Evolutionary conservation across 805 yeast species (phyloP), one percentile per base, ranked within the genome.

Genomic region (Wilhelminamyces savonicus): DNA sequence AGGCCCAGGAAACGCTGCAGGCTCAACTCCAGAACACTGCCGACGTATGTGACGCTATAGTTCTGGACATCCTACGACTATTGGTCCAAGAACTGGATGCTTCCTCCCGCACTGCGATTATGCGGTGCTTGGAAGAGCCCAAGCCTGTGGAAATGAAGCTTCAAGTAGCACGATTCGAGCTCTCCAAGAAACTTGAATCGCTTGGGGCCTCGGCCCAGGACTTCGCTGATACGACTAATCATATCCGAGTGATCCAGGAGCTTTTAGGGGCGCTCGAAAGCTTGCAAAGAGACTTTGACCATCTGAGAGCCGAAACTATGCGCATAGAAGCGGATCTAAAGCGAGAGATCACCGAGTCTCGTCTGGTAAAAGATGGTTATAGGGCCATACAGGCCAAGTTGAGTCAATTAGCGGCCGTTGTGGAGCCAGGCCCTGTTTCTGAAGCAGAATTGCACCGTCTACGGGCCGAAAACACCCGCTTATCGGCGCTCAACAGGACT

Each of bases 1-100:
- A 50, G 11, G 51, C 43, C 6, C 56, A 52, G 26, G 64, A 62
- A 17, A 19, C 31, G 10, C n/a, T n/a, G n/a, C n/a, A n/a, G n/a
- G 23, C 12, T 1, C 44, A 39, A 10, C 24, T 58, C 5, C 30
- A 30, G 5, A 23, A 31, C 2, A 10, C 23, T 9, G 14, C n/a
- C n/a, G n/a, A n/a, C n/a, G n/a, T n/a, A n/a, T n/a, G n/a, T n/a
- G n/a, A n/a, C n/a, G n/a, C n/a, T n/a, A n/a, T n/a, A n/a, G n/a
- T n/a, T n/a, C n/a, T n/a, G n/a, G n/a, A n/a, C n/a, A n/a, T n/a
- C n/a, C n/a, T n/a, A n/a, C n/a, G n/a, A n/a, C n/a, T n/a, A n/a
- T 7, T 7, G 6, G 6, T 17, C 8, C 19, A 17, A 13, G 14
- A 25, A 12, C n/a, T 35, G 12, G 19, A 17, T 7, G 19, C 19